Percentiles rank a stretch among this genome's conserved stretches.
Evolutionary conservation across 352 stramenopile genomes (phyloP).

Genomic region (Achlya hypogyna): DNA sequence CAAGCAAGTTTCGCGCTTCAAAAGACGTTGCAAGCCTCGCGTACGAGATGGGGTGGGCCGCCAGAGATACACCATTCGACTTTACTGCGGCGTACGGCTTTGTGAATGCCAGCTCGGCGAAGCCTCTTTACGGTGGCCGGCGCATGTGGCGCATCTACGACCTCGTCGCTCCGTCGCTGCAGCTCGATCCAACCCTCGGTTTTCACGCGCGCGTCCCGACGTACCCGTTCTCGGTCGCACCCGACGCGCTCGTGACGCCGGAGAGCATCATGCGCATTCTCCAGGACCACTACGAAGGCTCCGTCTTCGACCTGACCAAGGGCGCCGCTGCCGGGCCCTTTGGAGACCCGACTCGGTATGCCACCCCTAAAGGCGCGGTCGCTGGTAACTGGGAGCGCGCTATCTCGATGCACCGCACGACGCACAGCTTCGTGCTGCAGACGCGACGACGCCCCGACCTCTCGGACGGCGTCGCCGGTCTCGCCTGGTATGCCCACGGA

Average conservation of each 20-base stretch:
- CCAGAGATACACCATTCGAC: conserved; percentile 42
- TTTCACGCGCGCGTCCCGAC: conserved; percentile 61
- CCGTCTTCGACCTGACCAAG: conserved; percentile 79
- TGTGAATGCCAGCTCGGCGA: conserved; percentile 42
- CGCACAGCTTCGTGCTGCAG: conserved; percentile 75
- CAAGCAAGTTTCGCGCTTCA: conserved; percentile 82
- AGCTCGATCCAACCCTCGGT: conserved; percentile 63
- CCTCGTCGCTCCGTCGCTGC: conserved; percentile 63
- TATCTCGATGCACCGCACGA: conserved; percentile 88
- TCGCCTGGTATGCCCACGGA: conserved; percentile 16
- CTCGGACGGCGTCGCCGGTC: background rate
- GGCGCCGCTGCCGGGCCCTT: conserved; percentile 84
- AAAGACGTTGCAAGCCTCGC: conserved; percentile 77
- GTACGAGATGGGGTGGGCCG: conserved; percentile 75
- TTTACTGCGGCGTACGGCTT: conserved; percentile 66
- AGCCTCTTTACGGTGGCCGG: conserved; percentile 64
- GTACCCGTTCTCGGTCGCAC: conserved; percentile 84
- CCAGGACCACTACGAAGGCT: conserved; percentile 87
- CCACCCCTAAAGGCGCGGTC: conserved; percentile 32
- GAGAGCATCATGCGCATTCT: conserved; percentile 77
- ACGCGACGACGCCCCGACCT: conserved; percentile 18
- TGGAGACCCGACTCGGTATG: conserved; percentile 78
- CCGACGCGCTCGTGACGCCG: conserved; percentile 46
- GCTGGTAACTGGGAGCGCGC: conserved; percentile 81
- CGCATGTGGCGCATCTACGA: conserved; percentile 87